These are phyloP conservation scores for maize (Zea mays) DNA, from an alignment of 176 grass and related monocot species.

Conservation along the genomic window DNA sequence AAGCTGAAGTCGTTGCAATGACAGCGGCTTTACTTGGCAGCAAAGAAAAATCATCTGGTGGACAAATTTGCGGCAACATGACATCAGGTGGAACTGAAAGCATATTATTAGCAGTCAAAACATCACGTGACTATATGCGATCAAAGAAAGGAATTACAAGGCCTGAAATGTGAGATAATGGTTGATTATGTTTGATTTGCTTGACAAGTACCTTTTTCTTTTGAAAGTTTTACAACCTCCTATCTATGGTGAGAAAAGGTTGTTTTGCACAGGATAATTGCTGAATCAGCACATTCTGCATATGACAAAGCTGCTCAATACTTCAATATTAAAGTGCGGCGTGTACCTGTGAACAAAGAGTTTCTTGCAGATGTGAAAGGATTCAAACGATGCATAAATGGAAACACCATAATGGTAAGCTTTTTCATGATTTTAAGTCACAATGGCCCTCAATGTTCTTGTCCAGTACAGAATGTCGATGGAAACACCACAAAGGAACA, in stretches of 20 bases:
- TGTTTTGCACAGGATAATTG: constrained; percentile 71
- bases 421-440: not conserved
- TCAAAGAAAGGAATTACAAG: constrained; percentile 83
- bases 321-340: constrained; percentile 86
- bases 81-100: constrained; percentile 98
- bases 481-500: not conserved
- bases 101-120: constrained; percentile 95
- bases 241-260: constrained; percentile 22
- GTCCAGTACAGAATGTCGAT: not conserved
- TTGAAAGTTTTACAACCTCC: not conserved
- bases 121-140: constrained; percentile 90
- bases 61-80: constrained; percentile 97
- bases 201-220: not conserved
- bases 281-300: constrained; percentile 63
- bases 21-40: constrained; percentile 91
- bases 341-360: constrained; percentile 92
- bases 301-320: constrained; percentile 69
- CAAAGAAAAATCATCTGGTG: constrained; percentile 75
- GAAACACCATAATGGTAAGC: constrained; percentile 91
- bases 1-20: constrained; percentile 96
- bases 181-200: constrained; percentile 30
- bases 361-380: constrained; percentile 95
- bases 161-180: constrained; percentile 85
- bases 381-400: constrained; percentile 83
- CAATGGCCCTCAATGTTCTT: constrained; percentile 6